Conservation (phyloP, 306 rosid species). For the Rubus idaeus region DNA sequence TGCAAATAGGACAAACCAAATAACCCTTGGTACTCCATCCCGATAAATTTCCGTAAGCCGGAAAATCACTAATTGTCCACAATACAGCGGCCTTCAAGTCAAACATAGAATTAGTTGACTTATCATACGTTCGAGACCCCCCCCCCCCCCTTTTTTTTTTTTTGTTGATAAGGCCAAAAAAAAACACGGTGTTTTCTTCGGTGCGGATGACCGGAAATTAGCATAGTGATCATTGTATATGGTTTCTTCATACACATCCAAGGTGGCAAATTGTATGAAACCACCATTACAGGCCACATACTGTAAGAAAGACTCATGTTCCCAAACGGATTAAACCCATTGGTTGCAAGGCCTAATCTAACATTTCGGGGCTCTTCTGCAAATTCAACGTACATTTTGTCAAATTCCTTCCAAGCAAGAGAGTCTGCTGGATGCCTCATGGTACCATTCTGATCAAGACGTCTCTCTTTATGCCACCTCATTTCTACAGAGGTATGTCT, state of each 20-base stretch:
- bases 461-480: constrained; percentile 10
- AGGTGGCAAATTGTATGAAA: not conserved
- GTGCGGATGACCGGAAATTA: not conserved
- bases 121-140: not conserved
- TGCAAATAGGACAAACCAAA: too few species aligned
- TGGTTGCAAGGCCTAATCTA: not conserved
- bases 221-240: not conserved
- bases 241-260: not conserved
- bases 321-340: constrained; percentile 1
- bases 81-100: not conserved
- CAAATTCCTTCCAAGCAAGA: not conserved
- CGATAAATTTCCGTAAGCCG: too few species aligned
- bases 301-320: not conserved
- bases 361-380: not conserved
- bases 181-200: not conserved
- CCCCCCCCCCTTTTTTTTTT: too few species aligned
- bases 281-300: not conserved
- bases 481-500: not conserved
- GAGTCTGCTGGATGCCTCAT: not conserved
- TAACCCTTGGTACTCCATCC: too few species aligned
- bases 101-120: not conserved
- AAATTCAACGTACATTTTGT: not conserved
- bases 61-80: too few species aligned
- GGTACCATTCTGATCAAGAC: not conserved
- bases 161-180: too few species aligned